Percentiles rank a stretch among this genome's conserved stretches.
Evolutionary conservation across 2,329 filamentous ascomycete genomes (phyloP).

Genomic region (Tolypocladium tropicale): DNA sequence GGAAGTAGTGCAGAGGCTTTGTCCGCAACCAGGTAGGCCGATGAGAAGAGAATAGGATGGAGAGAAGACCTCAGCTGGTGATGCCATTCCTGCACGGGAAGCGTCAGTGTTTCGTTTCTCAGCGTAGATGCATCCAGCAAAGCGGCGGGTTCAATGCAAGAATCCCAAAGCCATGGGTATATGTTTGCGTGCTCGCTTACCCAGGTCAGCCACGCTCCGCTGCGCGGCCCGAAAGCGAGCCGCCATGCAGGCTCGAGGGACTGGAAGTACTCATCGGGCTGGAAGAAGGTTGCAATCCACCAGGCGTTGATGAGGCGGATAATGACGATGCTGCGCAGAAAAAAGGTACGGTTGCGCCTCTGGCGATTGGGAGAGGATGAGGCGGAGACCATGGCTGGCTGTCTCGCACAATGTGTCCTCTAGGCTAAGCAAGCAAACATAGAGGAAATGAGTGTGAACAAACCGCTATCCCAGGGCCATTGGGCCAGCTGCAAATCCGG

Average conservation of each 20-base stretch:
- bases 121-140: neutral
- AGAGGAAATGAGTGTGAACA: neutral
- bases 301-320: constrained; percentile 75
- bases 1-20: constrained; percentile 43
- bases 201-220: constrained; percentile 93
- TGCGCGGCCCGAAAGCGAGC: constrained; percentile 65
- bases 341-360: constrained; percentile 10
- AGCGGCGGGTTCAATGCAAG: neutral
- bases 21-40: constrained; percentile 56
- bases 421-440: neutral
- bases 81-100: constrained; percentile 69
- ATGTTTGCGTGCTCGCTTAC: constrained; percentile 36
- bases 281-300: constrained; percentile 80
- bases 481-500: neutral
- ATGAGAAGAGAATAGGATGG: constrained; percentile 80
- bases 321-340: constrained; percentile 38
- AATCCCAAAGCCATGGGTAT: constrained; percentile 3
- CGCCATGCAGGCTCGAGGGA: constrained; percentile 90
- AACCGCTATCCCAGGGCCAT: neutral
- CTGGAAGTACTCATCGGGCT: constrained; percentile 97
- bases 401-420: neutral
- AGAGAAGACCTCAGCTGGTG: constrained; percentile 79
- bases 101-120: constrained; percentile 6
- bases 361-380: constrained; percentile 7
- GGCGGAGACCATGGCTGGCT: neutral